phyloP scores from a whole-genome alignment of 805 yeast genomes.

The Blastobotrys parvus region DNA sequence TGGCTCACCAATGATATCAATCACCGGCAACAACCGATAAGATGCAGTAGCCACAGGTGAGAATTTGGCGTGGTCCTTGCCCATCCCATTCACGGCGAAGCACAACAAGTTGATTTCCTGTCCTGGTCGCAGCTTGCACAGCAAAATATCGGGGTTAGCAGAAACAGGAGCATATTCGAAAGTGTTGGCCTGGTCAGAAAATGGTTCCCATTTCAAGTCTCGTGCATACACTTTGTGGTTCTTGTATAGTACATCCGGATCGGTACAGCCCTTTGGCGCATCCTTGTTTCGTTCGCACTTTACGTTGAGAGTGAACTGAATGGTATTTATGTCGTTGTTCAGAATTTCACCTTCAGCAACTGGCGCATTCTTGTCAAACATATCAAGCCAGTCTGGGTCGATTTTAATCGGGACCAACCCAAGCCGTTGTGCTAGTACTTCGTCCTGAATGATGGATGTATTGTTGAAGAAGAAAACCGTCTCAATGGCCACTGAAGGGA shows the following conservation, averaged over 20 bases:
- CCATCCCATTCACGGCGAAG: constrained; percentile 86
- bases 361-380: constrained; percentile 43
- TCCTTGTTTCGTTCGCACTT: constrained; percentile 79
- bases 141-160: constrained; percentile 77
- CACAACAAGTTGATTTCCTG: constrained; percentile 89
- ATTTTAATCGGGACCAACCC: constrained; percentile 87
- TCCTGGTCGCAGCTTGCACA: constrained; percentile 93
- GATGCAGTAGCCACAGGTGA: constrained; percentile 97
- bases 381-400: constrained; percentile 79
- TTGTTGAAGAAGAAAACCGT: constrained; percentile 84
- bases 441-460: constrained; percentile 95
- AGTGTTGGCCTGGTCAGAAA: constrained; percentile 71
- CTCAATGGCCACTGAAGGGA: constrained; percentile 94
- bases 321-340: constrained; percentile 81
- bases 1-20: constrained; percentile 59
- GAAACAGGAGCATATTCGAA: constrained; percentile 50
- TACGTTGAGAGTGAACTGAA: constrained; percentile 73
- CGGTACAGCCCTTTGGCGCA: constrained; percentile 67
- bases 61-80: constrained; percentile 93
- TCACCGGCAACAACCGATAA: constrained; percentile 83
- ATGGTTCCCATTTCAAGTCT: constrained; percentile 85
- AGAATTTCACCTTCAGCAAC: constrained; percentile 16
- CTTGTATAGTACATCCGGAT: constrained; percentile 75
- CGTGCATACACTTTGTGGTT: constrained; percentile 84
- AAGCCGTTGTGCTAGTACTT: constrained; percentile 89